These are phyloP conservation scores for Alternaria infectoria DNA, from an alignment of 2,329 filamentous ascomycete genomes.

Conservation along the genomic window DNA sequence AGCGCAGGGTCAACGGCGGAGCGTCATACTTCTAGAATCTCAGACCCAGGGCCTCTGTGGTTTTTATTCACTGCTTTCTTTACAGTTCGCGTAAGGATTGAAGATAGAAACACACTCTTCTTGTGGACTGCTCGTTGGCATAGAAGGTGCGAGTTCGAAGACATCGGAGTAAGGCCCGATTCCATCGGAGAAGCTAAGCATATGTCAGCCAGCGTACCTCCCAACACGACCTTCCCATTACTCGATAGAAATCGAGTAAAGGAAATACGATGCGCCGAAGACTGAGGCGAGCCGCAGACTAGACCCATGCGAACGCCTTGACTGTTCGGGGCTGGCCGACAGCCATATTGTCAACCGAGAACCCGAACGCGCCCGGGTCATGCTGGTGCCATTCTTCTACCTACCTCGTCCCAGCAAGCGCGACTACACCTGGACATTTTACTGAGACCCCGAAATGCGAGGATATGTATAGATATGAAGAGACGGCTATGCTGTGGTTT, in stretches of 20 bases:
- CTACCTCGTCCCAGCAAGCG: background rate
- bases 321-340: slow-evolving; percentile 35
- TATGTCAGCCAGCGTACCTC: slow-evolving; percentile 35
- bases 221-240: slow-evolving; percentile 35
- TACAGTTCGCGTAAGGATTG: background rate
- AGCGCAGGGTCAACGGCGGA: slow-evolving; percentile 37
- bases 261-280: slow-evolving; percentile 28
- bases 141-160: background rate
- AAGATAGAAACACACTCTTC: background rate
- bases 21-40: slow-evolving; percentile 23
- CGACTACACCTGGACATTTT: background rate
- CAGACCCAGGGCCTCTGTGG: background rate
- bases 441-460: background rate
- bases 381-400: background rate
- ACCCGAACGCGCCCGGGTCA: slow-evolving; percentile 8
- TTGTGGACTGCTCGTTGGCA: background rate
- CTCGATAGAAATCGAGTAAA: slow-evolving; percentile 47
- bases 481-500: background rate
- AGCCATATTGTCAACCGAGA: slow-evolving; percentile 2
- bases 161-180: slow-evolving; percentile 2
- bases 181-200: slow-evolving; percentile 23
- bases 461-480: background rate
- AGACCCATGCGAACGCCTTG: slow-evolving; percentile 15
- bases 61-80: background rate
- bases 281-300: slow-evolving; percentile 19